phyloP scores from a whole-genome alignment of 371 early-diverging fungal genomes.

The Fennellomyces sp. region DNA sequence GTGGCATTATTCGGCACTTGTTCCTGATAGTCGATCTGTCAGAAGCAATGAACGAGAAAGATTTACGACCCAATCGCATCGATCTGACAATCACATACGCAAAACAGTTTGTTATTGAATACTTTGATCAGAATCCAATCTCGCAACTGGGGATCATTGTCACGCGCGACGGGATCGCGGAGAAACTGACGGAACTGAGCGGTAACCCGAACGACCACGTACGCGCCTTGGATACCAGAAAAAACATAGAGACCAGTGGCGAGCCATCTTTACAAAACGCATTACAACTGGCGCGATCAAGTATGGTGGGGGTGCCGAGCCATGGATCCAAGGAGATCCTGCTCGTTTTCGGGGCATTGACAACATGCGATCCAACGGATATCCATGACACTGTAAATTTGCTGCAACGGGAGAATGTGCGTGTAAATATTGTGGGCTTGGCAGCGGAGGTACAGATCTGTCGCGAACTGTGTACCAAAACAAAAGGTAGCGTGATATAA shows the following conservation, averaged over 20 bases:
- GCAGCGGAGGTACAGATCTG: slow-evolving; percentile 92
- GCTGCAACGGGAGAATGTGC: slow-evolving; percentile 69
- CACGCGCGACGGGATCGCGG: slow-evolving; percentile 87
- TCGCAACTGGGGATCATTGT: slow-evolving; percentile 89
- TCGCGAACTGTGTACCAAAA: slow-evolving; percentile 69
- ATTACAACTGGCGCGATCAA: slow-evolving; percentile 76
- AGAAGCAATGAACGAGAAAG: slow-evolving; percentile 82
- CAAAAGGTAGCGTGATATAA: slow-evolving; percentile 62
- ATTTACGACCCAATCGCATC: slow-evolving; percentile 80
- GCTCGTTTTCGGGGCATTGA: slow-evolving; percentile 83
- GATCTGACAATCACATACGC: slow-evolving; percentile 71
- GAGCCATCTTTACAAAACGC: slow-evolving; percentile 94
- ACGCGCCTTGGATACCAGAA: slow-evolving; percentile 63
- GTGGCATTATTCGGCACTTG: slow-evolving; percentile 93
- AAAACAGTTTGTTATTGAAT: slow-evolving; percentile 82
- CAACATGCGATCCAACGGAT: slow-evolving; percentile 92
- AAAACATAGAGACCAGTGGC: slow-evolving; percentile 78
- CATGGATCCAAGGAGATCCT: slow-evolving; percentile 93
- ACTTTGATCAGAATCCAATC: slow-evolving; percentile 95
- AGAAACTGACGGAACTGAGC: slow-evolving; percentile 82
- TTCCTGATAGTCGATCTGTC: slow-evolving; percentile 85
- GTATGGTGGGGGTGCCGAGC: slow-evolving; percentile 80
- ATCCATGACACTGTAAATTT: slow-evolving; percentile 81
- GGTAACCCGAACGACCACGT: slow-evolving; percentile 84
- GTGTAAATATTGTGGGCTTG: slow-evolving; percentile 85